Percentiles rank a stretch among this genome's conserved stretches.
Evolutionary conservation across 345 rosid species (phyloP).

Genomic region (Eucalyptus regnans): DNA sequence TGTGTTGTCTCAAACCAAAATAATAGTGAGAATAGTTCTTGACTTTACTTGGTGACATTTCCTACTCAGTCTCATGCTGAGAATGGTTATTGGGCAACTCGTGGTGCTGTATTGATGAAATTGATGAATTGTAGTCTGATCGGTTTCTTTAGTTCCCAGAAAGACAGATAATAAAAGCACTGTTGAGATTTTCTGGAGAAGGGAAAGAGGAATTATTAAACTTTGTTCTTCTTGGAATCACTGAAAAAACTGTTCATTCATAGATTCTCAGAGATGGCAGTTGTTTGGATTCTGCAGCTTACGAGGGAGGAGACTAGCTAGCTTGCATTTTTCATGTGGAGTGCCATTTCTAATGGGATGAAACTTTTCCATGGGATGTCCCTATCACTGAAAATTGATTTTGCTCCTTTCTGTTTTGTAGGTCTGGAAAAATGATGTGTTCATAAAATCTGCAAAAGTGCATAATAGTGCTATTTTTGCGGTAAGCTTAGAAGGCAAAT

Average conservation of each 20-base stretch:
- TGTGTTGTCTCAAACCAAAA: background rate
- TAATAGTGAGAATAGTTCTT: too few relatives aligned
- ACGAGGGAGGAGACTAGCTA: background rate
- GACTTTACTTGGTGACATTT: background rate
- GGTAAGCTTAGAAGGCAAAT: slow-evolving; percentile 36
- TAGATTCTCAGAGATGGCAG: background rate
- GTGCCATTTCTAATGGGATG: background rate
- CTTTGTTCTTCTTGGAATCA: background rate
- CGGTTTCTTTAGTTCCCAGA: background rate
- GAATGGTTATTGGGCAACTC: background rate
- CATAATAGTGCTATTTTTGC: slow-evolving; percentile 64
- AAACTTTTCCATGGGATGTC: background rate
- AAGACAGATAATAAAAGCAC: background rate
- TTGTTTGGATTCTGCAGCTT: background rate
- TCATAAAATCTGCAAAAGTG: slow-evolving; percentile 34
- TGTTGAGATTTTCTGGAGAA: background rate
- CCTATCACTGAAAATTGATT: background rate
- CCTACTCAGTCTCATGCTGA: background rate
- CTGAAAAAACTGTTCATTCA: background rate
- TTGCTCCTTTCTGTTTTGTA: background rate
- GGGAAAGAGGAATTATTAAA: background rate
- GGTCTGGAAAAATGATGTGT: slow-evolving; percentile 71
- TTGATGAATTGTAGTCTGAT: background rate
- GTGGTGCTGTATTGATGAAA: background rate
- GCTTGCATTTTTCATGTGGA: background rate